Conservation (phyloP, 139 green algal species). For the Chlamydomonas sp. region DNA sequence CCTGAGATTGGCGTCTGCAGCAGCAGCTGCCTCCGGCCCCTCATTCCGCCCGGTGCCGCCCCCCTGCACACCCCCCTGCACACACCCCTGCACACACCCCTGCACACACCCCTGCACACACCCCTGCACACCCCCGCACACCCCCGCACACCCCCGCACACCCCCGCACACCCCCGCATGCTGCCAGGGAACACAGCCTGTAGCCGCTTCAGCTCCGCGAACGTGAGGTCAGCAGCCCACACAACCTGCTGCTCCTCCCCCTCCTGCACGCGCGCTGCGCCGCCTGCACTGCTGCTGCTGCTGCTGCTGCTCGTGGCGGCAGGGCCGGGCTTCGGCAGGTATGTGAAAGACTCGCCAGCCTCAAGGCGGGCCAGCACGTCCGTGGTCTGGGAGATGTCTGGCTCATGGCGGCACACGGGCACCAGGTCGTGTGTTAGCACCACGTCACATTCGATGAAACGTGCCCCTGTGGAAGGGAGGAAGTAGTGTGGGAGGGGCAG, state of each 20-base stretch:
- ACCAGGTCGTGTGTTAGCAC: constrained; percentile 17
- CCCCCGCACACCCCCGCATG: background rate
- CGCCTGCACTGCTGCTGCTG: background rate
- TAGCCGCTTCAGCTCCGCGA: constrained; percentile 14
- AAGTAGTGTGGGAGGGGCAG: background rate
- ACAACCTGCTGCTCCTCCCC: background rate
- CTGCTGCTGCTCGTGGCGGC: background rate
- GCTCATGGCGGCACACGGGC: constrained; percentile 30
- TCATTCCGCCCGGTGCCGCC: no score
- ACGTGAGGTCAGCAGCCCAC: background rate
- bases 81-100: no score
- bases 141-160: background rate
- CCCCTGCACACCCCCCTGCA: no score
- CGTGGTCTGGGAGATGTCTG: constrained; percentile 26
- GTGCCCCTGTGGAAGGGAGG: background rate
- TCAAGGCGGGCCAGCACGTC: background rate
- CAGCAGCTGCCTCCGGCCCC: no score
- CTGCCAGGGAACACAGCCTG: background rate
- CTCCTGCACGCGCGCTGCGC: background rate
- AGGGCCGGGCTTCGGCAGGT: background rate
- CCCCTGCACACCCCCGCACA: no score
- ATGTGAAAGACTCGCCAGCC: background rate
- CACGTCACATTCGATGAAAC: constrained; percentile 30
- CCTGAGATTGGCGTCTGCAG: no score
- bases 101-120: no score